Evolutionary conservation across 805 yeast genomes (phyloP), one percentile per base, ranked within the genome.

Genomic region (Candida ponderosae): DNA sequence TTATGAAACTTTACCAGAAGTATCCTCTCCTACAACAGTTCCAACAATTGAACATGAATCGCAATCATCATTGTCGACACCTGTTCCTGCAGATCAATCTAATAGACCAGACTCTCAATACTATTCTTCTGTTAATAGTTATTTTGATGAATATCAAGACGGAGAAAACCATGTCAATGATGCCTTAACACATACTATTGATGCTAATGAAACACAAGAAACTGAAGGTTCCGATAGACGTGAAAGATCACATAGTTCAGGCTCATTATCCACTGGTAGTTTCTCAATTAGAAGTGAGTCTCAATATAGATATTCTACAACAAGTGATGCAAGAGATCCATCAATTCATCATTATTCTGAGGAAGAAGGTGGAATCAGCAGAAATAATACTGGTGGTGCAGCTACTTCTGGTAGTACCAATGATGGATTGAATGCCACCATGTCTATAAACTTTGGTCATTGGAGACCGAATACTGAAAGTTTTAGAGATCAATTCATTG

Each of bases 391-490:
- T 11, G 27, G 27, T 24, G 13, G 13, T 24, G 13, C 9, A 9
- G n/a, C 9, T 24, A 5, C 10, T 24, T 24, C 27, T 9, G 13
- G 27, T n/a, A n/a, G n/a, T n/a, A n/a, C n/a, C n/a, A n/a, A n/a
- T 5, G 11, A 14, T 11, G 10, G 13, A 10, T 21, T 53, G 31
- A 51, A 51, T 15, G 49, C 55, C 10, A 57, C 56, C 1, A 34
- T 51, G 40, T 58, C 62, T 4, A 54, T 73, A 31, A 69, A 63
- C 39, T 59, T 73, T 59, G 79, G 78, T 3, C 59, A 59, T 20
- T 77, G 84, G 83, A 69, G 66, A 49, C 82, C 82, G 2, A 72
- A 76, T 46, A 76, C 81, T 8, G 62, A 59, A 24, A 60, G 59
- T 29, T 71, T 53, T 49, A 57, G 78, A 36, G 76, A 70, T 40